phyloP scores from a whole-genome alignment of 495 filamentous ascomycete genomes.

The Lasiosphaeria miniovina region DNA sequence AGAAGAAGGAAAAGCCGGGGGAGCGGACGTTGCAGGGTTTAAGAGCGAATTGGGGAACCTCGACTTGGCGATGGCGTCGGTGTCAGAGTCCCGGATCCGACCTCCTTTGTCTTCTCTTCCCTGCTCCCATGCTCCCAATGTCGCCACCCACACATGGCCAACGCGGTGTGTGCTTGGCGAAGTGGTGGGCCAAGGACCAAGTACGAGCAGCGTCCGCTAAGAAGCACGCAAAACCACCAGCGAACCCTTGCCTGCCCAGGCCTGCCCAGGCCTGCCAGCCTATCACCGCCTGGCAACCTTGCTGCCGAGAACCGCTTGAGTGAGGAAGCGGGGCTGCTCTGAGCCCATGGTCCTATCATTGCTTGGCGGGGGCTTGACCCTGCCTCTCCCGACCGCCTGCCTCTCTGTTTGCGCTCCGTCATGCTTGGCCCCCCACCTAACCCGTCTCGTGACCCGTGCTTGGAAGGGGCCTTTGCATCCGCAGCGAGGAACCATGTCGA shows the following conservation, averaged over 20 bases:
- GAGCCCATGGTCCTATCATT: not conserved
- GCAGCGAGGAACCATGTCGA: not conserved
- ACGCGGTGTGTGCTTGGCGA: not conserved
- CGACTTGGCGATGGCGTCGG: conserved; percentile 1
- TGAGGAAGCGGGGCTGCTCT: not conserved
- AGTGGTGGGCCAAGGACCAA: not conserved
- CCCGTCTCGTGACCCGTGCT: not conserved
- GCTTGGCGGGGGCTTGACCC: not conserved
- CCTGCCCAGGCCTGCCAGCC: not conserved
- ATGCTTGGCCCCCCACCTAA: not conserved
- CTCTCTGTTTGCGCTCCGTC: not conserved
- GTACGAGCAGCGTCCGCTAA: not conserved
- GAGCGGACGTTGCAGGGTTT: not conserved
- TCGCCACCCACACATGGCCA: not conserved
- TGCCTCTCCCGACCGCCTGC: not conserved
- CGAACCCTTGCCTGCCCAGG: not conserved
- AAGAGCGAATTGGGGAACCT: not conserved
- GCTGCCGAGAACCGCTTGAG: not conserved
- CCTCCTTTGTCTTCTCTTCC: not conserved
- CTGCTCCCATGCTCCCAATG: not conserved
- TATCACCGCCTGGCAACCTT: not conserved
- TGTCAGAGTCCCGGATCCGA: not conserved
- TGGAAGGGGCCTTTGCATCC: not conserved
- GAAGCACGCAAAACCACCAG: not conserved
- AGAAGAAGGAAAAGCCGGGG: not conserved